Conservation (phyloP, 176 grass and related monocot genomes). For the Bonia amplexicaulis region DNA sequence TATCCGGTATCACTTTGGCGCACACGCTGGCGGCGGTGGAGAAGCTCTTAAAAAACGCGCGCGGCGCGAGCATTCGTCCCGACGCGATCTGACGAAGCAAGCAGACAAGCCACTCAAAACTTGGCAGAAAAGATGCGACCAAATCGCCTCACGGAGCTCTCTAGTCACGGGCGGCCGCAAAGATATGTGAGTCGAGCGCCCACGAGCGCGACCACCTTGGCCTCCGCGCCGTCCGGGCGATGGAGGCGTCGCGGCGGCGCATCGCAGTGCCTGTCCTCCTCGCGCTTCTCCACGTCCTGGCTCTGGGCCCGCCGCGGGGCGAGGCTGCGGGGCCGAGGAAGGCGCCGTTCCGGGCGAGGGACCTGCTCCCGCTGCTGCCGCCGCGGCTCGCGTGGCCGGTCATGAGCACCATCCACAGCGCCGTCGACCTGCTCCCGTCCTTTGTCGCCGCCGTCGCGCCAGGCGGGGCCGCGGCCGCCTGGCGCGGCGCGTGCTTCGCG, state of each 20-base stretch:
- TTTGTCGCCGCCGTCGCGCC: constrained; percentile 67
- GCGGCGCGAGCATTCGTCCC: not conserved
- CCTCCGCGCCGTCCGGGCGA: not conserved
- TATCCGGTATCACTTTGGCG: not conserved
- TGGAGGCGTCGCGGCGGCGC: not conserved
- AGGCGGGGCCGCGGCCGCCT: constrained; percentile 31
- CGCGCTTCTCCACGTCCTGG: not conserved
- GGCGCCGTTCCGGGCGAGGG: constrained; percentile 49
- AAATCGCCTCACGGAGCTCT: not conserved
- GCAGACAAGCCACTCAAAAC: not conserved
- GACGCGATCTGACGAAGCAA: constrained; percentile 10
- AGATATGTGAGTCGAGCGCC: not conserved
- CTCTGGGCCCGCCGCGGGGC: not conserved
- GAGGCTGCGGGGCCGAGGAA: not conserved
- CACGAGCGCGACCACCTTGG: not conserved
- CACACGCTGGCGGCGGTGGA: constrained; percentile 13
- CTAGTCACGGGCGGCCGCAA: constrained; percentile 10
- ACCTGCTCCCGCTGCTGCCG: constrained; percentile 71
- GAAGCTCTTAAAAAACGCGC: not conserved
- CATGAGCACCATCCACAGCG: constrained; percentile 64
- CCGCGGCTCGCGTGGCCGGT: constrained; percentile 68
- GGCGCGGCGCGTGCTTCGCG: constrained; percentile 79
- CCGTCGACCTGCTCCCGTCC: constrained; percentile 83
- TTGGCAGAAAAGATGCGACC: not conserved
- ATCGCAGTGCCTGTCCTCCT: not conserved